These are phyloP conservation scores for Salvia rosmarinus DNA, from an alignment of 257 asterid species.

Conservation along the genomic window DNA sequence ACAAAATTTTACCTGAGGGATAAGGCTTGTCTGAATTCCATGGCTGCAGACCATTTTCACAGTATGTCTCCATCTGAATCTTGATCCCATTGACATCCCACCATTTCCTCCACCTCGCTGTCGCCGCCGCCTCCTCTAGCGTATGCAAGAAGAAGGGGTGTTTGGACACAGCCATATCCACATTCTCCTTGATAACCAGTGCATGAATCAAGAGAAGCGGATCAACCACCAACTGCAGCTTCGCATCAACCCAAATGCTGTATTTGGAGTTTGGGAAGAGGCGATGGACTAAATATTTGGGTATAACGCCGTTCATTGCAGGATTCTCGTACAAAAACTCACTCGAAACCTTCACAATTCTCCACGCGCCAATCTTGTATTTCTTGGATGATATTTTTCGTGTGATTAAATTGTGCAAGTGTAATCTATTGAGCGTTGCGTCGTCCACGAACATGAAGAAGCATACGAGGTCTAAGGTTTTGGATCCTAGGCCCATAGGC, in stretches of 20 bases:
- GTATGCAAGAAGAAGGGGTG: conserved; percentile 79
- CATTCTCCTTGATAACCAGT: conserved; percentile 57
- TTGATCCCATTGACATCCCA: conserved; percentile 67
- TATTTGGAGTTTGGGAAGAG: conserved; percentile 80
- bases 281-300: conserved; percentile 73
- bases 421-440: conserved; percentile 54
- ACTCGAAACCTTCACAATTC: conserved; percentile 55
- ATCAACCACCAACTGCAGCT: conserved; percentile 83
- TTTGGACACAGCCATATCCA: conserved; percentile 80
- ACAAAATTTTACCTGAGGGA: conserved; percentile 67
- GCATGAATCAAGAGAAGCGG: conserved; percentile 80
- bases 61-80: conserved; percentile 82
- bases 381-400: conserved; percentile 35
- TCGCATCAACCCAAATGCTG: conserved; percentile 92
- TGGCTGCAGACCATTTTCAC: conserved; percentile 81
- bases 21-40: conserved; percentile 77
- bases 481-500: conserved; percentile 80
- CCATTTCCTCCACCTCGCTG: conserved; percentile 96
- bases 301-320: conserved; percentile 87
- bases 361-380: conserved; percentile 76
- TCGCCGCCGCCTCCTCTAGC: conserved; percentile 89
- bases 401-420: conserved; percentile 55
- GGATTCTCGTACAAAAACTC: conserved; percentile 58
- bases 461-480: conserved; percentile 58
- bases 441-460: conserved; percentile 91